phyloP scores from a whole-genome alignment of 1,284 basidiomycete species.

The Trichosporon inkin region DNA sequence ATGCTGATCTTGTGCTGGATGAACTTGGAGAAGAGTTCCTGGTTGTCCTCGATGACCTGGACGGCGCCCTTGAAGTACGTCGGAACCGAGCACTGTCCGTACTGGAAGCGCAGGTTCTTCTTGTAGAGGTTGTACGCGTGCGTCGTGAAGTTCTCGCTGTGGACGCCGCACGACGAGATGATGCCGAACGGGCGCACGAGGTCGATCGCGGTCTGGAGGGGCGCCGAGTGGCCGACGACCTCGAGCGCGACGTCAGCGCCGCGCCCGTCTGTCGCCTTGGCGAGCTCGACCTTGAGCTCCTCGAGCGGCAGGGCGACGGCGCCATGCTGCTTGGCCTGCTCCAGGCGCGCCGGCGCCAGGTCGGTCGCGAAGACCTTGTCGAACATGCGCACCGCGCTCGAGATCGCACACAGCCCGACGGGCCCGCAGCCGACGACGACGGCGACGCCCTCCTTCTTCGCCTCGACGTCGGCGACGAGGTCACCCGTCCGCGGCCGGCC shows the following conservation, averaged over 20 bases:
- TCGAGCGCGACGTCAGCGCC: conserved; percentile 54
- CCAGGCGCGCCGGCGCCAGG: conserved; percentile 25
- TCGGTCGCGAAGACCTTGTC: conserved; percentile 40
- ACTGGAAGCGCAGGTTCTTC: conserved; percentile 33
- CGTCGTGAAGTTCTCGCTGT: conserved; percentile 57
- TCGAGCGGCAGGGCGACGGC: conserved; percentile 40
- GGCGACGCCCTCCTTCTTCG: conserved; percentile 19
- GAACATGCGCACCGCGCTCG: conserved; percentile 48
- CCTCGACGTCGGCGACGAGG: conserved; percentile 11
- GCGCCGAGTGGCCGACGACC: conserved; percentile 72
- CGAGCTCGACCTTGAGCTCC: conserved; percentile 29
- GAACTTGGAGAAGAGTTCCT: conserved; percentile 40
- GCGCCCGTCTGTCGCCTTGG: conserved; percentile 41
- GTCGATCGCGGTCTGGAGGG: conserved; percentile 67
- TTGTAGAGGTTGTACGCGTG: background rate
- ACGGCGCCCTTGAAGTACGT: conserved; percentile 70
- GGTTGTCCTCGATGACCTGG: conserved; percentile 57
- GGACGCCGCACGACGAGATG: conserved; percentile 71
- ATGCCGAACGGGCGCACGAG: conserved; percentile 74
- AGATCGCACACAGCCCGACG: conserved; percentile 49
- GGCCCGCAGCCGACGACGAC: conserved; percentile 53
- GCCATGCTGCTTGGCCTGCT: conserved; percentile 41
- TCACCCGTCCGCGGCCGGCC: conserved; percentile 7
- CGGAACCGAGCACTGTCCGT: conserved; percentile 77
- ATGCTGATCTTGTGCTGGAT: conserved; percentile 41